phyloP scores from a whole-genome alignment of 805 yeast genomes.

The Citeromyces matritensis region DNA sequence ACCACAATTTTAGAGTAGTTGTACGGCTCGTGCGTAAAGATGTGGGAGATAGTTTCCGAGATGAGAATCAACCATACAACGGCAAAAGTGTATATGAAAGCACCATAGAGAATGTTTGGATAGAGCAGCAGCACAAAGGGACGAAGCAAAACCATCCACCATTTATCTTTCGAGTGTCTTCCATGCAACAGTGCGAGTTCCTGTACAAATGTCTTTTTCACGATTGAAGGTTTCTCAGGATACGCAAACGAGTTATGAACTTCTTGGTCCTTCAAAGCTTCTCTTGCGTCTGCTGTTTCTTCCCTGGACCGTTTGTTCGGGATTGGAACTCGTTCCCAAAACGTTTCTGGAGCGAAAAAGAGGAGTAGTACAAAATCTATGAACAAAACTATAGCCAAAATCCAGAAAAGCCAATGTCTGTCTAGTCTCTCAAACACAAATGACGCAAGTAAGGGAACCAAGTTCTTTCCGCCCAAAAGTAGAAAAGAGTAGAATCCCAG shows the following conservation, averaged over 20 bases:
- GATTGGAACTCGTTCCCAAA: constrained; percentile 41
- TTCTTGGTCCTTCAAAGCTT: constrained; percentile 11
- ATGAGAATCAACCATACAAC: constrained; percentile 52
- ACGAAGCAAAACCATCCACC: constrained; percentile 40
- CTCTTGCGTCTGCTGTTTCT: constrained; percentile 32
- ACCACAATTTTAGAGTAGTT: constrained; percentile 26
- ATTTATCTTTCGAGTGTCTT: constrained; percentile 28
- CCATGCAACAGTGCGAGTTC: constrained; percentile 30
- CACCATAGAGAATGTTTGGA: constrained; percentile 35
- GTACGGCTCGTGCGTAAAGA: constrained; percentile 30
- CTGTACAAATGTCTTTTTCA: constrained; percentile 10
- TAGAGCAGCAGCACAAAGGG: constrained; percentile 35
- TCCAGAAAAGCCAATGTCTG: constrained; percentile 52
- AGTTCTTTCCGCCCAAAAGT: constrained; percentile 38
- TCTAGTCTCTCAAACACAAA: constrained; percentile 30
- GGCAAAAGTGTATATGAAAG: constrained; percentile 36
- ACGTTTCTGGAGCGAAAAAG: constrained; percentile 49
- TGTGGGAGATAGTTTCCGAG: constrained; percentile 36
- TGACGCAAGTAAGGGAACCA: constrained; percentile 40
- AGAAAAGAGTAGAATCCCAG: constrained; percentile 28
- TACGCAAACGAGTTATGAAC: constrained; percentile 4
- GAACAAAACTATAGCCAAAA: constrained; percentile 35
- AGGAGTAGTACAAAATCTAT: constrained; percentile 25
- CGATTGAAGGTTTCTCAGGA: neutral
- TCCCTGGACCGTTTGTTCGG: constrained; percentile 27